phyloP scores from a whole-genome alignment of 768 basidiomycete genomes.

The Lentinula lateritia region DNA sequence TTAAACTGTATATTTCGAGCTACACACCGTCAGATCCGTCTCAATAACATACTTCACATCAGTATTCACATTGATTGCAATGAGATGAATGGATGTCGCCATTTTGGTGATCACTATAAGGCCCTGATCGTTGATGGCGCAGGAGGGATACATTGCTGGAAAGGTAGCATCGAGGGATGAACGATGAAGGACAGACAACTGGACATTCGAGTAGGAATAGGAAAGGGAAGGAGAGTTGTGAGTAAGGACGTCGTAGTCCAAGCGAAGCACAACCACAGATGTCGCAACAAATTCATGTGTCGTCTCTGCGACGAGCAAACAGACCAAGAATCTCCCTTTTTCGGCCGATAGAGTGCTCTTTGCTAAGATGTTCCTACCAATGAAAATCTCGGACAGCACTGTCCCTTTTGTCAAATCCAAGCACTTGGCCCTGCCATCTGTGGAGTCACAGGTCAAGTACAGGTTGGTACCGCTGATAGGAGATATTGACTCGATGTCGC shows the following conservation, averaged over 20 bases:
- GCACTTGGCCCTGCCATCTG: background rate
- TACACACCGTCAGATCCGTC: background rate
- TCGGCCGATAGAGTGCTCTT: background rate
- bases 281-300: background rate
- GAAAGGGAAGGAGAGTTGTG: background rate
- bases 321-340: background rate
- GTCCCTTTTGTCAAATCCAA: background rate
- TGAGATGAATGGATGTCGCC: background rate
- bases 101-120: background rate
- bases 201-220: background rate
- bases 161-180: background rate
- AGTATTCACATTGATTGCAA: background rate
- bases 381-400: background rate
- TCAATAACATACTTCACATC: background rate
- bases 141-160: conserved; percentile 4
- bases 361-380: background rate
- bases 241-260: background rate
- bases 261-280: background rate
- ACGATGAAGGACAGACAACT: background rate
- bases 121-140: background rate
- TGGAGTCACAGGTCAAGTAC: background rate
- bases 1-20: too few species aligned
- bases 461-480: background rate
- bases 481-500: background rate
- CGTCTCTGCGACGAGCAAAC: background rate